Evolutionary conservation across 805 yeast genomes (phyloP).

Genomic region (Schwanniomyces pseudopolymorphus): DNA sequence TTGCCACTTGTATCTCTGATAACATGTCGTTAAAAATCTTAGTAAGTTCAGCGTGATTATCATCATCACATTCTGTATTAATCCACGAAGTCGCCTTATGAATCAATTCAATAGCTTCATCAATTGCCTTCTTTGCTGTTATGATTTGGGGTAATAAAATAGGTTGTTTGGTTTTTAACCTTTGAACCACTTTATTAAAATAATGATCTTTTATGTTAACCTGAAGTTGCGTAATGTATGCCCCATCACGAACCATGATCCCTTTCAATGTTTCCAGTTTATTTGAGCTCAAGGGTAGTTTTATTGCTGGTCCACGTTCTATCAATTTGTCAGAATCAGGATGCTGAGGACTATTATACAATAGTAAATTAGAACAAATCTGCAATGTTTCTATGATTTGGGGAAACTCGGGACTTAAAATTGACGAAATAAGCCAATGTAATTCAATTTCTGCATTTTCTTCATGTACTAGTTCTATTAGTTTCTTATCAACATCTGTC

Average conservation of each 20-base stretch:
- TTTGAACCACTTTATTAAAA: conserved; percentile 32
- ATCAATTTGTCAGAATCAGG: conserved; percentile 25
- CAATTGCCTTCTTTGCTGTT: conserved; percentile 45
- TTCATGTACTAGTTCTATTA: conserved; percentile 9
- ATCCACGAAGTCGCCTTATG: conserved; percentile 9
- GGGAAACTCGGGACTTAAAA: conserved; percentile 28
- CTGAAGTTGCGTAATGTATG: conserved; percentile 49
- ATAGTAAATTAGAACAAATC: conserved; percentile 35
- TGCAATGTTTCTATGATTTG: conserved; percentile 38
- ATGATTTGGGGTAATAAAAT: conserved; percentile 44
- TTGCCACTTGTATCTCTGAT: conserved; percentile 25
- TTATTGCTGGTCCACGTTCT: conserved; percentile 44
- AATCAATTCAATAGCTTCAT: conserved; percentile 30
- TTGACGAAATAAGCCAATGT: conserved; percentile 27
- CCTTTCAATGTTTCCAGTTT: conserved; percentile 63
- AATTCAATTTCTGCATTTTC: conserved; percentile 24
- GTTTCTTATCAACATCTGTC: background rate
- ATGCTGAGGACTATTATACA: conserved; percentile 36
- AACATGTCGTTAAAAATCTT: conserved; percentile 26
- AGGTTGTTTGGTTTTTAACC: conserved; percentile 28
- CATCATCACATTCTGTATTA: conserved; percentile 8
- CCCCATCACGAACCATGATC: conserved; percentile 54
- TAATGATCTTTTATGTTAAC: conserved; percentile 42
- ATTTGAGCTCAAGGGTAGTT: conserved; percentile 56
- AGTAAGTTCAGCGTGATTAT: conserved; percentile 15